Base-by-base conservation (phyloP, 1,284 basidiomycete species). In the Erythrobasidium hasegawianum region DNA sequence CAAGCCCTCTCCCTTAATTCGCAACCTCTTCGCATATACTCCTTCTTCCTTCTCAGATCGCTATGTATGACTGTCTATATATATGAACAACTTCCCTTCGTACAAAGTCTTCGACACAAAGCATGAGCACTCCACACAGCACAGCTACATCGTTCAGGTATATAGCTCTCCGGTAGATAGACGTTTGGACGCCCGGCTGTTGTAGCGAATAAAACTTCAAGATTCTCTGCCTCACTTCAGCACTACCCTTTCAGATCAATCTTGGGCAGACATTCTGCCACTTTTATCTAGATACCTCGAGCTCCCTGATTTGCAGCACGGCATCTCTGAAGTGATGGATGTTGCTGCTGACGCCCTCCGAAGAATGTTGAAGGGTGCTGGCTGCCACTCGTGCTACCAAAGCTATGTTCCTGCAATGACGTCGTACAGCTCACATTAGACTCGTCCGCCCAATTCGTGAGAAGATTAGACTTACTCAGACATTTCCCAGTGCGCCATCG, bases 271-370 rank as follows among this genome's bases (percentile, higher is more conserved):
- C n/a, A n/a, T n/a, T 5, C 22, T 24, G 1, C 22, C 8, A 20
- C n/a, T 47, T 2, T 58, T 38, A 68, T 14, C 59, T 33, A 18
- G 57, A 49, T 20, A 26, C 39, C 33, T 69, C 64, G 16, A 69
- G 52, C 11, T 56, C 67, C n/a, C 64, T 43, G 20, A 81, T 78
- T 45, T 78, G 72, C 55, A 79, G 75, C 0, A 83, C 77, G 2
- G 81, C 81, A 24, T 80, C 77, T 11, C 81, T 76, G 77, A 97
- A 87, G 77, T 89, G 90, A 20, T 91, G 87, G 4, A 97, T 86
- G 73, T 97, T 97, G 78, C 90, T 95, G 76, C 97, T 93, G 49
- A 97, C 84, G 69, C 94, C 81, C 16, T 90, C 90, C 22, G 89
- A 81, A 68, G 87, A 82, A 61, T 83, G 82, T 62, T 90, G 86